These are phyloP conservation scores for Aspergillus costaricaensis DNA, from an alignment of 2,329 filamentous ascomycete genomes.

Conservation along the genomic window DNA sequence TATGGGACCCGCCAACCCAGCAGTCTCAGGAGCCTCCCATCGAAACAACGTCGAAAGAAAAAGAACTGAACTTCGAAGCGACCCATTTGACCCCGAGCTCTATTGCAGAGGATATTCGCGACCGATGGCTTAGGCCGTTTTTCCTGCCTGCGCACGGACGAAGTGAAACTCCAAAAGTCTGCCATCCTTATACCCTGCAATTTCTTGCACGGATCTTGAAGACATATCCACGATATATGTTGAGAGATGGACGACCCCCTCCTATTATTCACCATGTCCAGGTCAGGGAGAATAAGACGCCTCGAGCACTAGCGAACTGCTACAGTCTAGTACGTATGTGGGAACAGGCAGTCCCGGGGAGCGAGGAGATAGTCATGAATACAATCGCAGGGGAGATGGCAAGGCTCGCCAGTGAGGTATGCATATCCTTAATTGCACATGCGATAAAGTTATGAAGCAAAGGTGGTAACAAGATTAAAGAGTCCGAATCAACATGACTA, in stretches of 20 bases:
- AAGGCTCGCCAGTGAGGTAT: constrained; percentile 22
- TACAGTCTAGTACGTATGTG: constrained; percentile 32
- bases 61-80: too few relatives aligned
- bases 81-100: too few relatives aligned
- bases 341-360: constrained; percentile 27
- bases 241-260: constrained; percentile 18
- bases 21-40: too few relatives aligned
- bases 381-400: constrained; percentile 31
- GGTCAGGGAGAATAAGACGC: constrained; percentile 10
- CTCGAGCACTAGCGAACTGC: constrained; percentile 27
- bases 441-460: not conserved
- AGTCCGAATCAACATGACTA: constrained; percentile 4
- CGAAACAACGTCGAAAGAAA: too few relatives aligned
- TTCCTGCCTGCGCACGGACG: constrained; percentile 19
- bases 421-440: not conserved
- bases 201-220: constrained; percentile 27
- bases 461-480: too few relatives aligned
- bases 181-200: constrained; percentile 26
- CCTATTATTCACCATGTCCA: constrained; percentile 32
- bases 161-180: constrained; percentile 24
- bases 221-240: constrained; percentile 28
- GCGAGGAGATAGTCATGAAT: constrained; percentile 26
- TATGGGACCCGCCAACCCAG: too few relatives aligned
- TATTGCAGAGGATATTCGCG: constrained; percentile 23
- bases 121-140: constrained; percentile 32